Percentiles rank a stretch among this genome's conserved stretches.
These are phyloP conservation scores for Fusarium sp. DNA, from an alignment of 2,329 filamentous ascomycete species.

Conservation along the genomic window DNA sequence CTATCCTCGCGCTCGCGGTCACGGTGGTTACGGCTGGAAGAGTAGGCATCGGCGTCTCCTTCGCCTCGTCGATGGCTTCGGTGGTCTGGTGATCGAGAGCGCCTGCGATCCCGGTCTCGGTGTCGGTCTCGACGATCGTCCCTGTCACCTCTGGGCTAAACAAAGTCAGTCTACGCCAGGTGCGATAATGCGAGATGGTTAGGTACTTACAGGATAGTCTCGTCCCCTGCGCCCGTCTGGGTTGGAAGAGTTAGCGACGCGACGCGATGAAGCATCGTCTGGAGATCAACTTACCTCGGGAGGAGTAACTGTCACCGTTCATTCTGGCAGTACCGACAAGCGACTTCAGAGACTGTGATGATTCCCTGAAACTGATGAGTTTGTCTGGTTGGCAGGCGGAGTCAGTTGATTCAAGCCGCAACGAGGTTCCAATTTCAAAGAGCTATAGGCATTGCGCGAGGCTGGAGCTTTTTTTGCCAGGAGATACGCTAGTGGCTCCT, in stretches of 20 bases:
- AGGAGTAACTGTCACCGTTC: slow-evolving; percentile 87
- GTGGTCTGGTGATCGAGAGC: slow-evolving; percentile 88
- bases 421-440: slow-evolving; percentile 45
- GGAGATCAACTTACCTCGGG: slow-evolving; percentile 71
- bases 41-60: slow-evolving; percentile 86
- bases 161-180: slow-evolving; percentile 33
- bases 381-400: slow-evolving; percentile 36
- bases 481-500: slow-evolving; percentile 42
- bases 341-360: slow-evolving; percentile 24
- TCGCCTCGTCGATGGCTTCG: slow-evolving; percentile 76
- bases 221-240: slow-evolving; percentile 64
- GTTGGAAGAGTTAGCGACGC: slow-evolving; percentile 47
- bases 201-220: slow-evolving; percentile 63
- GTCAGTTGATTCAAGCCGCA: slow-evolving; percentile 45
- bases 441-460: slow-evolving; percentile 51
- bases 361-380: slow-evolving; percentile 40
- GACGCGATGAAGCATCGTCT: slow-evolving; percentile 33
- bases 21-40: slow-evolving; percentile 89
- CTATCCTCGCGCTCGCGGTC: slow-evolving; percentile 94
- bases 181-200: not conserved
- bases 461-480: slow-evolving; percentile 59
- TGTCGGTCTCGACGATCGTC: slow-evolving; percentile 51
- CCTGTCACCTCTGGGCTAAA: slow-evolving; percentile 49
- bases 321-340: slow-evolving; percentile 60
- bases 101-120: slow-evolving; percentile 64